These are phyloP conservation scores for Teunomyces panamensis DNA, from an alignment of 805 yeast genomes.

Conservation along the genomic window DNA sequence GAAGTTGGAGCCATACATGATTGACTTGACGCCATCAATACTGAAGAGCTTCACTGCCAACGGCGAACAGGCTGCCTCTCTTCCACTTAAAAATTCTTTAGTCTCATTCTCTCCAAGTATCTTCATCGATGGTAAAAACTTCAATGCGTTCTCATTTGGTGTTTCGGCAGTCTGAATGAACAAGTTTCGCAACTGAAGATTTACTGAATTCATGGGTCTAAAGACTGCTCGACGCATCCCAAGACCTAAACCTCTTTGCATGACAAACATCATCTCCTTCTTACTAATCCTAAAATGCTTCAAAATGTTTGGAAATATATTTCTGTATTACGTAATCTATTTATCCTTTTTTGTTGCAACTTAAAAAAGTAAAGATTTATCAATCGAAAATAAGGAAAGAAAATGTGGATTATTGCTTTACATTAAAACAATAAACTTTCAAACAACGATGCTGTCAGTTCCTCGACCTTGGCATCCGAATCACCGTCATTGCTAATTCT, in stretches of 20 bases:
- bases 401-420: not conserved
- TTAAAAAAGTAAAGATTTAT: not conserved
- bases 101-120: conserved; percentile 61
- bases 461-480: conserved; percentile 45
- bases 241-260: not conserved
- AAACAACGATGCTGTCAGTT: conserved; percentile 50
- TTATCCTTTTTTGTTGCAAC: not conserved
- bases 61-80: conserved; percentile 76
- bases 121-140: conserved; percentile 72
- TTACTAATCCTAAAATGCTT: not conserved
- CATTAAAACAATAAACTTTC: conserved; percentile 44
- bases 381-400: not conserved
- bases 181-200: conserved; percentile 20
- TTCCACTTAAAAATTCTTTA: conserved; percentile 66
- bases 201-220: not conserved
- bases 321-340: not conserved
- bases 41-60: conserved; percentile 71
- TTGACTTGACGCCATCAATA: conserved; percentile 71
- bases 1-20: conserved; percentile 81
- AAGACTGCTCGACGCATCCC: not conserved
- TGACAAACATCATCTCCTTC: not conserved
- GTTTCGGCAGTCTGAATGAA: conserved; percentile 83
- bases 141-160: conserved; percentile 83
- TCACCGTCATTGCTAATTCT: conserved; percentile 45
- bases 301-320: not conserved